phyloP scores from a whole-genome alignment of 306 rosid species.

The Cicer chorassanicum region DNA sequence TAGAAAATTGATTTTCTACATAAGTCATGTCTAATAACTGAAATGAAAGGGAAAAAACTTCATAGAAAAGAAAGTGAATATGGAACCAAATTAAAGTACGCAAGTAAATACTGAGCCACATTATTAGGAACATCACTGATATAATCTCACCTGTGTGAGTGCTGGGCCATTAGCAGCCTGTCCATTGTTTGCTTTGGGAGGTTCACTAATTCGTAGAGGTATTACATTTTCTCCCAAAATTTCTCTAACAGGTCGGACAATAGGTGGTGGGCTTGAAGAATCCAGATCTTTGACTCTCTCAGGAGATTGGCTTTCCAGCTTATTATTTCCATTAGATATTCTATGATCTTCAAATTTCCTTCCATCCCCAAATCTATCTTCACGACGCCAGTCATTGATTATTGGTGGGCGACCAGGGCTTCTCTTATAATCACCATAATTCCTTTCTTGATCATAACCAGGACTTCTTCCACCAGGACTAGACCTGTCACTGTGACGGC shows the following conservation, averaged over 20 bases:
- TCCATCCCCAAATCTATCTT: conserved; percentile 76
- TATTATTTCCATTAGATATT: conserved; percentile 68
- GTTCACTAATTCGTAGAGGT: conserved; percentile 87
- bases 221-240: conserved; percentile 79
- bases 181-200: conserved; percentile 66
- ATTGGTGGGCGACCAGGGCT: conserved; percentile 77
- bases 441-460: conserved; percentile 78
- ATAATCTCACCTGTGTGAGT: conserved; percentile 69
- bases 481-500: conserved; percentile 71
- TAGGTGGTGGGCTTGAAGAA: conserved; percentile 75
- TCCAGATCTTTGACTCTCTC: conserved; percentile 65
- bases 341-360: conserved; percentile 53
- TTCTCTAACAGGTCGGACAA: conserved; percentile 85
- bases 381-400: conserved; percentile 87
- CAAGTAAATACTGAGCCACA: conserved; percentile 21
- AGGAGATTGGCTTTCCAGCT: conserved; percentile 72
- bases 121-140: conserved; percentile 30
- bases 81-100: background rate
- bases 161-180: conserved; percentile 62
- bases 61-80: conserved; percentile 21
- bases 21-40: background rate
- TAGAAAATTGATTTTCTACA: background rate
- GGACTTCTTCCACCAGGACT: conserved; percentile 92
- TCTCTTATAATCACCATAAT: conserved; percentile 62
- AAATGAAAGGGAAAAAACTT: background rate